These are phyloP conservation scores for Alternaria sp. DNA, from an alignment of 2,329 filamentous ascomycete genomes.

Conservation along the genomic window DNA sequence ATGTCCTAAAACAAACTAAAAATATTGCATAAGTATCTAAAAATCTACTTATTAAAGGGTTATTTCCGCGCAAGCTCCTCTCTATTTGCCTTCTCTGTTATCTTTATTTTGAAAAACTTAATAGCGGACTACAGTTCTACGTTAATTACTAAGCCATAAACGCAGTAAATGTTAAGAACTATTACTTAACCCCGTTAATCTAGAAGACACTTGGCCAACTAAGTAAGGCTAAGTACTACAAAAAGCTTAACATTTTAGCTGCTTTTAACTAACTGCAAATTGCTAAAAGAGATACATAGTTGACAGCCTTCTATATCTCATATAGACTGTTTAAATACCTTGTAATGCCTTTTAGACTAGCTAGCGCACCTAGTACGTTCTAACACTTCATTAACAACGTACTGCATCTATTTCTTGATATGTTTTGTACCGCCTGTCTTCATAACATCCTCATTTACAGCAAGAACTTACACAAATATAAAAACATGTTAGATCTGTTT, in stretches of 20 bases:
- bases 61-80: background rate
- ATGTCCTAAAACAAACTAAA: slow-evolving; percentile 3
- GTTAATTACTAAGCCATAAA: too few relatives aligned
- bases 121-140: background rate
- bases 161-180: too few relatives aligned
- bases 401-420: background rate
- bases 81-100: background rate
- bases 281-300: background rate
- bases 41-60: background rate
- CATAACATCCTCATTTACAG: slow-evolving; percentile 5
- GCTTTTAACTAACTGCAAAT: background rate
- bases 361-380: background rate
- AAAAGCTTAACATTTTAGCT: slow-evolving; percentile 9
- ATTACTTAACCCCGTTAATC: background rate
- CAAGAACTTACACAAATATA: too few relatives aligned
- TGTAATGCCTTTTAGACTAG: background rate
- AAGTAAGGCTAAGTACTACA: slow-evolving; percentile 4
- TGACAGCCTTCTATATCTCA: background rate
- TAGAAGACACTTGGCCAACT: background rate
- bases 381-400: background rate
- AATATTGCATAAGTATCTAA: slow-evolving; percentile 1
- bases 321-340: slow-evolving; percentile 7
- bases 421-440: background rate
- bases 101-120: slow-evolving; percentile 7
- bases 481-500: too few relatives aligned